Percentiles rank a stretch among this genome's conserved stretches.
These are phyloP conservation scores for Raphanus raphanistrum DNA, from an alignment of 345 rosid genomes.

Conservation along the genomic window DNA sequence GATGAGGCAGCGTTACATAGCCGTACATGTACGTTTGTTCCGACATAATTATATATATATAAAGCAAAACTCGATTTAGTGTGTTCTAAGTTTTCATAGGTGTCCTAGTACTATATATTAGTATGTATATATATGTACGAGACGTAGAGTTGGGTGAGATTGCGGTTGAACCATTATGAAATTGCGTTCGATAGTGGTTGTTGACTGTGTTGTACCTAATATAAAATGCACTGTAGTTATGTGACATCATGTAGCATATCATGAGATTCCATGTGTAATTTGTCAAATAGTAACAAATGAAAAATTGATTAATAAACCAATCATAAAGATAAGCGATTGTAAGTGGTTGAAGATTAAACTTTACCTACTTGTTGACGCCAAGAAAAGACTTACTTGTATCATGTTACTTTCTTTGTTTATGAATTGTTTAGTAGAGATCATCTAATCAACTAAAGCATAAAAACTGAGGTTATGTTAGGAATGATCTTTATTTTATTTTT, in stretches of 20 bases:
- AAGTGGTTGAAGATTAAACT: neutral
- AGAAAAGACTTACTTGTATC: neutral
- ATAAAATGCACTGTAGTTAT: neutral
- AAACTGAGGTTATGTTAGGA: too few species aligned
- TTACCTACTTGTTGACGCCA: neutral
- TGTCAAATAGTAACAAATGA: neutral
- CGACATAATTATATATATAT: slow-evolving; percentile 15
- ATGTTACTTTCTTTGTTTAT: neutral
- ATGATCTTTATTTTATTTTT: too few species aligned
- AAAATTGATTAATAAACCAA: neutral
- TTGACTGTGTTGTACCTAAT: slow-evolving; percentile 36
- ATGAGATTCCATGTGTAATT: neutral
- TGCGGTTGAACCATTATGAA: slow-evolving; percentile 37
- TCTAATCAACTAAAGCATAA: too few species aligned
- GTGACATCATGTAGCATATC: neutral
- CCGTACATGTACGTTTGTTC: slow-evolving; percentile 24
- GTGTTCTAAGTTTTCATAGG: neutral
- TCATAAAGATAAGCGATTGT: neutral
- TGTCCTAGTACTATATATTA: neutral
- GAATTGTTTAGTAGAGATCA: too few species aligned
- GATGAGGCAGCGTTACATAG: slow-evolving; percentile 5
- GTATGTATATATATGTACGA: neutral
- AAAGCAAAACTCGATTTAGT: neutral
- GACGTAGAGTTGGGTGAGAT: slow-evolving; percentile 23
- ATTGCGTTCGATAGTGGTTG: slow-evolving; percentile 21